These are phyloP conservation scores for Leishmania turanica DNA, from an alignment of 208 protist genomes.

Conservation along the genomic window DNA sequence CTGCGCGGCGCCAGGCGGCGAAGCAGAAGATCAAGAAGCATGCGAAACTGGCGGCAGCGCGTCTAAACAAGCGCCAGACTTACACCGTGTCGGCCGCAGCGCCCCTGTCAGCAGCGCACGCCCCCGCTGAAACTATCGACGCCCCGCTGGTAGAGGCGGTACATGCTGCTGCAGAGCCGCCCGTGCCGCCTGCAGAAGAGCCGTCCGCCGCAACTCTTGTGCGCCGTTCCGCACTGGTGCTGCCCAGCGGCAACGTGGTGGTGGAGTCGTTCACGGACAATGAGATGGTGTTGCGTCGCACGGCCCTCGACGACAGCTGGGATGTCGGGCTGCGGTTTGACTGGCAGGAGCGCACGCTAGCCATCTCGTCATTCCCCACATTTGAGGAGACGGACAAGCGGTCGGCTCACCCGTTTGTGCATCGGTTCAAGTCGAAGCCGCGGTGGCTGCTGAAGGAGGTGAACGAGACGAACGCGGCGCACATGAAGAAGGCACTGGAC, in stretches of 20 bases:
- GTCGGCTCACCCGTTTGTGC: constrained; percentile 55
- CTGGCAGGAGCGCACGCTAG: constrained; percentile 66
- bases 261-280: constrained; percentile 66
- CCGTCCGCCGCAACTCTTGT: constrained; percentile 24
- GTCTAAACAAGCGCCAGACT: constrained; percentile 9
- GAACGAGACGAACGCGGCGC: constrained; percentile 63
- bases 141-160: constrained; percentile 34
- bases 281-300: constrained; percentile 66
- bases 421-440: constrained; percentile 49
- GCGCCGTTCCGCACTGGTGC: constrained; percentile 33
- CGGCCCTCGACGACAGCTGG: constrained; percentile 62
- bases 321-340: constrained; percentile 75
- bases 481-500: constrained; percentile 68
- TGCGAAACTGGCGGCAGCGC: constrained; percentile 37
- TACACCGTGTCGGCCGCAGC: neutral
- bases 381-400: constrained; percentile 34
- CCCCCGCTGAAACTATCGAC: constrained; percentile 16
- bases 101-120: neutral
- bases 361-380: constrained; percentile 56
- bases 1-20: constrained; percentile 23
- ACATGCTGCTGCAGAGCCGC: constrained; percentile 20
- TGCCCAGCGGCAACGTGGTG: constrained; percentile 53
- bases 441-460: constrained; percentile 73
- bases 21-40: constrained; percentile 56
- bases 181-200: constrained; percentile 10